Evolutionary conservation across 2,329 filamentous ascomycete species (phyloP), one percentile per base, ranked within the genome.

Genomic region (Aspergillus sp.): DNA sequence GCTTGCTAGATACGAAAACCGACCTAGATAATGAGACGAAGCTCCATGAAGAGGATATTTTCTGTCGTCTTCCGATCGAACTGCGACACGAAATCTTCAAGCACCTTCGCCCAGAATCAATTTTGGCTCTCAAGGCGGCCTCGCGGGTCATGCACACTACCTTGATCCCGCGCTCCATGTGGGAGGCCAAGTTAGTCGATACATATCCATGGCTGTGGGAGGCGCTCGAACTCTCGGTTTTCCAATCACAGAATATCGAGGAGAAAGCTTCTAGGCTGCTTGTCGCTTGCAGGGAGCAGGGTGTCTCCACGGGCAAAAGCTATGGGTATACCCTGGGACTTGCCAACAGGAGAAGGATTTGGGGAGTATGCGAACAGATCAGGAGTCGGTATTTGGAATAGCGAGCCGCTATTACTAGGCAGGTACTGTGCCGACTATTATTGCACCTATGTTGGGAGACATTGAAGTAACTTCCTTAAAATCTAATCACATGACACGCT

Each of bases 141-240:
- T 47, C 45, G 24, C 26, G 4, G 1, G 11, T 8, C 26, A 47
- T 47, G 45, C 45, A 47, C 32, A 35, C 32, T 17, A 38, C 32
- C 32, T 17, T 10, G n/a, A 16, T 47, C 14, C n/a, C 45, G 4
- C 16, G 16, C 32, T 33, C 26, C 24, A 20, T 36, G 17, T 49
- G 47, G 47, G 40, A 30, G n/a, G n/a, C 22, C 19, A 44, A 49
- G 24, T 44, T 49, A 20, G 40, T 33, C 22, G 36, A 44, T 19
- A 33, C 36, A 22, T 42, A 43, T 42, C 36, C 47, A 33, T 49
- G 47, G 47, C 47, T 49, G 16, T 49, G 47, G 47, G 47, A 49
- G 40, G 6, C 33, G 16, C 22, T 32, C 14, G 47, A 49, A 26
- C 11, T 33, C 22, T 3, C 19, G n/a, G 38, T 49, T 32, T 36